A percentile compares a stretch with the other conserved stretches of the same genome.
These are phyloP conservation scores for Venturia pyrina DNA, from an alignment of 2,329 filamentous ascomycete species.

Conservation along the genomic window DNA sequence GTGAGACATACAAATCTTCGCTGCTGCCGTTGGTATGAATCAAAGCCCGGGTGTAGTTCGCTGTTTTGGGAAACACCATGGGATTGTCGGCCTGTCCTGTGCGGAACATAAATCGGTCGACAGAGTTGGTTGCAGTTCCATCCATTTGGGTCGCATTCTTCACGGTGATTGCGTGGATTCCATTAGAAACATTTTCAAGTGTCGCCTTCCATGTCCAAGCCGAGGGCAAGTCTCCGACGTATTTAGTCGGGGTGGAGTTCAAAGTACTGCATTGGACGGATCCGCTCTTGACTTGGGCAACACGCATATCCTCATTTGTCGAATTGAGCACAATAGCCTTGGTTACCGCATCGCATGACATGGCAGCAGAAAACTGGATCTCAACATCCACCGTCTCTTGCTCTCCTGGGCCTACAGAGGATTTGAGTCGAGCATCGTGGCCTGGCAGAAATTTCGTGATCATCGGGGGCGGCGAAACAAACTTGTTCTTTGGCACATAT, in stretches of 20 bases:
- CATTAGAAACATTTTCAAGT: conserved; percentile 48
- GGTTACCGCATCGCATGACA: conserved; percentile 49
- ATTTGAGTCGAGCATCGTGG: conserved; percentile 48
- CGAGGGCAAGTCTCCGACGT: conserved; percentile 44
- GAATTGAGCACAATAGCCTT: conserved; percentile 43
- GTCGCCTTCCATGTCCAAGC: conserved; percentile 44
- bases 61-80: conserved; percentile 44
- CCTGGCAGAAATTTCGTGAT: conserved; percentile 52
- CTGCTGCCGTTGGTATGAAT: conserved; percentile 30
- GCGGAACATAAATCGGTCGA: conserved; percentile 54
- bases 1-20: conserved; percentile 39
- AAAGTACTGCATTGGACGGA: neutral
- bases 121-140: conserved; percentile 24
- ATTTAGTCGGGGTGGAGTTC: conserved; percentile 30
- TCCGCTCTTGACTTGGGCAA: conserved; percentile 32
- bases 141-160: conserved; percentile 41
- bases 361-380: conserved; percentile 48
- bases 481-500: conserved; percentile 45
- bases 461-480: conserved; percentile 43
- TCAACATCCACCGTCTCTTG: conserved; percentile 39
- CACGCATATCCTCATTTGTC: conserved; percentile 36
- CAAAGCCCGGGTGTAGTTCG: conserved; percentile 49
- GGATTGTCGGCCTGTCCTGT: conserved; percentile 49
- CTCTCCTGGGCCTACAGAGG: conserved; percentile 25
- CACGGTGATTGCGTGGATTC: conserved; percentile 49